phyloP scores from a whole-genome alignment of 2,329 filamentous ascomycete species.

The Sphaerostilbella broomeana region DNA sequence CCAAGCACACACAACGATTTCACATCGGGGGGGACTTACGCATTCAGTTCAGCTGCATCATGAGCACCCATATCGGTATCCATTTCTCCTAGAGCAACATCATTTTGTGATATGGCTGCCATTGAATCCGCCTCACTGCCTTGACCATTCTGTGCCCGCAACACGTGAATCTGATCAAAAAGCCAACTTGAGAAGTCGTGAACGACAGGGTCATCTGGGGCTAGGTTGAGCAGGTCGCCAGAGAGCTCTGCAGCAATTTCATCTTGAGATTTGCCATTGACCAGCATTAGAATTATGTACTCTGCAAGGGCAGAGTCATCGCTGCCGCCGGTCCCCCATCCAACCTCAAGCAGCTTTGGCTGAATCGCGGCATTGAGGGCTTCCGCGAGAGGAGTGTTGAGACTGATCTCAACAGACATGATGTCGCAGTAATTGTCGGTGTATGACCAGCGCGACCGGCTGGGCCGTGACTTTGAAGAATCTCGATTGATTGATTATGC shows the following conservation, averaged over 20 bases:
- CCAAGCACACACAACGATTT: background rate
- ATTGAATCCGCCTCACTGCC: constrained; percentile 21
- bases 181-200: constrained; percentile 85
- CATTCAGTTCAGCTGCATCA: constrained; percentile 45
- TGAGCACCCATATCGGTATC: constrained; percentile 69
- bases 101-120: constrained; percentile 30
- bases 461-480: background rate
- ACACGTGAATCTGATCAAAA: constrained; percentile 72
- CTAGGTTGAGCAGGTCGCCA: constrained; percentile 75
- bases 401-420: constrained; percentile 73
- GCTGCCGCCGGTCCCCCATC: constrained; percentile 74
- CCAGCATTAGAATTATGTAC: constrained; percentile 96
- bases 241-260: constrained; percentile 85
- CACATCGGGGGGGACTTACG: constrained; percentile 40
- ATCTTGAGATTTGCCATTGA: constrained; percentile 87
- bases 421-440: constrained; percentile 21
- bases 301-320: constrained; percentile 83
- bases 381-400: constrained; percentile 76
- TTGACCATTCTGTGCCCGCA: constrained; percentile 54
- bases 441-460: constrained; percentile 1
- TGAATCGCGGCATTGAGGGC: constrained; percentile 78
- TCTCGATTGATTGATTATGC: background rate
- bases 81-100: constrained; percentile 36
- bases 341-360: constrained; percentile 85
- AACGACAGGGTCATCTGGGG: constrained; percentile 75